A percentile compares a stretch with the other conserved stretches of the same genome.
These are phyloP conservation scores for Dipteronia dyeriana DNA, from an alignment of 345 rosid species.

Conservation along the genomic window DNA sequence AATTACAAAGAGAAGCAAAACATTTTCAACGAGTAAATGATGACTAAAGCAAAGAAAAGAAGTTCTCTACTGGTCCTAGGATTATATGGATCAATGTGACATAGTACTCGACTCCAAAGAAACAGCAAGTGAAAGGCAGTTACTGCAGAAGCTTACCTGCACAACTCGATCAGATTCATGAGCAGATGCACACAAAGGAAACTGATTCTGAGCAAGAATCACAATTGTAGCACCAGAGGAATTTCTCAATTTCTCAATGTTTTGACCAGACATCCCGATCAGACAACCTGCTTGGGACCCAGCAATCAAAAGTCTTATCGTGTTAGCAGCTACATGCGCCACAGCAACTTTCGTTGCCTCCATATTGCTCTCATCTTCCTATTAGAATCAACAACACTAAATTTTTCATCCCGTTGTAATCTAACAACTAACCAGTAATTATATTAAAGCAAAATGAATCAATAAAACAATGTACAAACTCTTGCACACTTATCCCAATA, in stretches of 20 bases:
- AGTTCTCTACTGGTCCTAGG: background rate
- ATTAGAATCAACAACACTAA: slow-evolving; percentile 15
- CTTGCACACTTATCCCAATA: background rate
- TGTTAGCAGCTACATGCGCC: slow-evolving; percentile 64
- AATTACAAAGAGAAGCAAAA: background rate
- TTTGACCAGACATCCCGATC: slow-evolving; percentile 63
- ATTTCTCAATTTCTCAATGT: slow-evolving; percentile 62
- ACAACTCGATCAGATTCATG: slow-evolving; percentile 69
- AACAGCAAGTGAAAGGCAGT: background rate
- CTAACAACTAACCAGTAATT: too few relatives aligned
- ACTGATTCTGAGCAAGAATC: slow-evolving; percentile 61
- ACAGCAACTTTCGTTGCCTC: slow-evolving; percentile 37
- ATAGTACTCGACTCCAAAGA: too few relatives aligned
- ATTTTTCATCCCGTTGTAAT: background rate
- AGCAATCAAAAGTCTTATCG: slow-evolving; percentile 59
- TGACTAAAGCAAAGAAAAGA: background rate
- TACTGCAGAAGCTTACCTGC: slow-evolving; percentile 39
- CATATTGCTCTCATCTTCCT: slow-evolving; percentile 52
- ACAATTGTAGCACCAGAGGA: slow-evolving; percentile 60
- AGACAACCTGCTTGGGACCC: slow-evolving; percentile 67
- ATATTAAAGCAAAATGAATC: background rate
- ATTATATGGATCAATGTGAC: background rate
- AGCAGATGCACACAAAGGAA: slow-evolving; percentile 70
- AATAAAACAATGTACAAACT: background rate
- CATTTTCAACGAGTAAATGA: background rate